These are phyloP conservation scores for Litchi chinensis DNA, from an alignment of 345 rosid genomes.

Conservation along the genomic window DNA sequence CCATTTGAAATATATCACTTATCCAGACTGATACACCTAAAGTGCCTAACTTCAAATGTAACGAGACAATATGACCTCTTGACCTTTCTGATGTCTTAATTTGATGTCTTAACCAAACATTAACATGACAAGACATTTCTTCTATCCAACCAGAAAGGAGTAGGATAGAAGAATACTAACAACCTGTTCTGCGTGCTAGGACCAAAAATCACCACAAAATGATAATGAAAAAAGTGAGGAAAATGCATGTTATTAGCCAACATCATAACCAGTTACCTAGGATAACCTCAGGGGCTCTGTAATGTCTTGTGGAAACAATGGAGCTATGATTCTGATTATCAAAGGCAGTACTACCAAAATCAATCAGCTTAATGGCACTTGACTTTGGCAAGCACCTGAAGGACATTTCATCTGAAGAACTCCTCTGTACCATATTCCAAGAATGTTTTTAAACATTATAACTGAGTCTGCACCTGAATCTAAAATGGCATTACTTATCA, in stretches of 20 bases:
- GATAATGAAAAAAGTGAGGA: slow-evolving; percentile 19
- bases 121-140: background rate
- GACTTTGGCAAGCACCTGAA: slow-evolving; percentile 79
- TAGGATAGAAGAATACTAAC: slow-evolving; percentile 8
- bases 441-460: slow-evolving; percentile 22
- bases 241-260: slow-evolving; percentile 24
- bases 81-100: background rate
- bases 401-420: slow-evolving; percentile 54
- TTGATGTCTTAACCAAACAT: background rate
- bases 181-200: slow-evolving; percentile 8
- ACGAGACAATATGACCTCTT: background rate
- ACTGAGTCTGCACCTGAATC: slow-evolving; percentile 31
- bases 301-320: slow-evolving; percentile 81
- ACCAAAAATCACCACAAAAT: slow-evolving; percentile 7
- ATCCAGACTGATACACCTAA: background rate
- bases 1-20: background rate
- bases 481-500: slow-evolving; percentile 23
- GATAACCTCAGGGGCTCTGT: slow-evolving; percentile 87
- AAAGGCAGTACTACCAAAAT: slow-evolving; percentile 83
- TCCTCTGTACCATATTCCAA: slow-evolving; percentile 50
- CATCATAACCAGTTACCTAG: slow-evolving; percentile 52
- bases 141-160: background rate
- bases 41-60: background rate
- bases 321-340: slow-evolving; percentile 80
- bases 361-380: slow-evolving; percentile 89